phyloP scores from a whole-genome alignment of 176 grass and related monocot genomes.

The Carex myosuroides region DNA sequence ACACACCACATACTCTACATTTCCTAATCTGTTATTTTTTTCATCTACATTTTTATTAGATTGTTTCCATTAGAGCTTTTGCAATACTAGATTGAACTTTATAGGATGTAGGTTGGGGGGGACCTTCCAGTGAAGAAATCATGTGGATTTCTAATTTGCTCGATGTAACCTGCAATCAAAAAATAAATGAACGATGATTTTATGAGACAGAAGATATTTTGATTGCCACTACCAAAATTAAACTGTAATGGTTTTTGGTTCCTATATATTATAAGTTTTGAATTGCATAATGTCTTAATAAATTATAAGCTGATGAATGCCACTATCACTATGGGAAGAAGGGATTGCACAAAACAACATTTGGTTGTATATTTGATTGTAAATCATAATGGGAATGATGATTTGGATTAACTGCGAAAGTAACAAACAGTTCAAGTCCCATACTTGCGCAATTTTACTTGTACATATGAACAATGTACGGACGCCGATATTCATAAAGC shows the following conservation, averaged over 20 bases:
- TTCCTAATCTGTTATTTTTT: conserved; percentile 55
- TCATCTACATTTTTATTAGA: conserved; percentile 34
- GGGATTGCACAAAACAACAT: background rate
- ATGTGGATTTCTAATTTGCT: conserved; percentile 60
- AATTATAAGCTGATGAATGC: background rate
- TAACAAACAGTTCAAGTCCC: background rate
- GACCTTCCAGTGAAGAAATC: conserved; percentile 96
- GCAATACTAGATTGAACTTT: conserved; percentile 6
- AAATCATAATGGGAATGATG: background rate
- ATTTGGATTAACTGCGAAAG: background rate
- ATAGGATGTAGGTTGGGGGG: background rate
- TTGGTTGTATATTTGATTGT: background rate
- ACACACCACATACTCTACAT: conserved; percentile 74
- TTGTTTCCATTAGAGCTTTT: conserved; percentile 19
- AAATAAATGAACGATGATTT: background rate
- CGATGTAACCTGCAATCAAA: conserved; percentile 47
- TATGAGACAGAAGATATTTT: background rate
- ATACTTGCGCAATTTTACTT: background rate
- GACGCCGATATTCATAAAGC: background rate
- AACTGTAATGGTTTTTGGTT: background rate
- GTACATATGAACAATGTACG: background rate
- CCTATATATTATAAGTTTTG: background rate
- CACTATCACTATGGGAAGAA: background rate
- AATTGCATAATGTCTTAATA: background rate
- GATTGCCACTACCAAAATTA: background rate